Conservation (phyloP, 1,284 basidiomycete species). For the Apiotrichum brassicae region DNA sequence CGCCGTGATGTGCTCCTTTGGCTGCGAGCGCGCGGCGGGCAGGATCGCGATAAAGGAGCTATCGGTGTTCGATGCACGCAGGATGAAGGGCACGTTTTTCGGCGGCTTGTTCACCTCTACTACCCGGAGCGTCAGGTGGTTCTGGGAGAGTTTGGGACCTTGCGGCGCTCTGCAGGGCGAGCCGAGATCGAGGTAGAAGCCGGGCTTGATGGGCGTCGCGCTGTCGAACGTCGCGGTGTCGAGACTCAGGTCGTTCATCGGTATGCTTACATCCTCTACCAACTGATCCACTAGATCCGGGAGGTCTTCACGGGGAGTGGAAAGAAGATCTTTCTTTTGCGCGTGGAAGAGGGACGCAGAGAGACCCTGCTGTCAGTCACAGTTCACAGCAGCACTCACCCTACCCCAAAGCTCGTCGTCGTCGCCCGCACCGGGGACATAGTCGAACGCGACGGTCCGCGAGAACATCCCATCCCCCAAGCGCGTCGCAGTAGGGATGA, state of each 20-base stretch:
- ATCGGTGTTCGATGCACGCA: background rate
- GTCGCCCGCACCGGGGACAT: constrained; percentile 47
- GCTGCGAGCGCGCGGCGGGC: constrained; percentile 23
- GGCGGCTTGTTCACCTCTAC: constrained; percentile 24
- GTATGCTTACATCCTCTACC: constrained; percentile 7
- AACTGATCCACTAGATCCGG: constrained; percentile 26
- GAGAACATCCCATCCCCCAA: constrained; percentile 18
- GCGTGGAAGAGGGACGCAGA: constrained; percentile 36
- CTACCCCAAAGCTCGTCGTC: constrained; percentile 48
- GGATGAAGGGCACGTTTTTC: constrained; percentile 11
- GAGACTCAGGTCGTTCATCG: background rate
- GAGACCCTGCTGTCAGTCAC: constrained; percentile 29
- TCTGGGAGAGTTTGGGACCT: too few species aligned
- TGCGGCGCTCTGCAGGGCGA: too few species aligned
- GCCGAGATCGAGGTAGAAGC: constrained; percentile 30
- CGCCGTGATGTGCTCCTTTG: constrained; percentile 19
- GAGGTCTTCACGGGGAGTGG: constrained; percentile 32
- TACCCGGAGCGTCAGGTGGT: constrained; percentile 15
- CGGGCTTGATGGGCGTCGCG: constrained; percentile 8
- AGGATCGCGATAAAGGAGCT: constrained; percentile 13
- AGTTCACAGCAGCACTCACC: constrained; percentile 16
- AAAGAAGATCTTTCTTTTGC: constrained; percentile 27
- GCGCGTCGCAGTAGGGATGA: constrained; percentile 30
- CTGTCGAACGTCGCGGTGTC: background rate
- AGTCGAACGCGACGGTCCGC: constrained; percentile 43